Conservation (phyloP, 2,329 filamentous ascomycete genomes). For the Botrytis fragariae region DNA sequence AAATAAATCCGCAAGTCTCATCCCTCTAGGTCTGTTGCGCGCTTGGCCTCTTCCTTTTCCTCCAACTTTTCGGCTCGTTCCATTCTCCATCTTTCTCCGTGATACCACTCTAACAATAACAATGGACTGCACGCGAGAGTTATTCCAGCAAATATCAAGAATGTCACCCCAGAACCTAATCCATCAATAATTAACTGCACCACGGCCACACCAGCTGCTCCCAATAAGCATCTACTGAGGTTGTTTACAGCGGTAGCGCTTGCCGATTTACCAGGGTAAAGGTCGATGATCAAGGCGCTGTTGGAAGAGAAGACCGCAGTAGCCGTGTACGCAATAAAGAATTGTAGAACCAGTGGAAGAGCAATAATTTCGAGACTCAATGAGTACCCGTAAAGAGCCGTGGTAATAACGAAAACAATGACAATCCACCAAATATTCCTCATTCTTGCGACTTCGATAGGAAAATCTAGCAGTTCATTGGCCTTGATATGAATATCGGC, state of each 20-base stretch:
- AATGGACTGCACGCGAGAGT: slow-evolving; percentile 8
- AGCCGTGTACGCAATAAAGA: slow-evolving; percentile 32
- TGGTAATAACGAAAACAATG: slow-evolving; percentile 41
- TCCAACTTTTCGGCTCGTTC: slow-evolving; percentile 10
- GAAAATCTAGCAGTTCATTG: slow-evolving; percentile 42
- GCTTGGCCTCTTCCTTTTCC: slow-evolving; percentile 5
- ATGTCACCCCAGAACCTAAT: slow-evolving; percentile 15
- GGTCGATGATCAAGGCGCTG: slow-evolving; percentile 24
- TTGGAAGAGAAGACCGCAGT: slow-evolving; percentile 31
- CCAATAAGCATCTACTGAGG: slow-evolving; percentile 21
- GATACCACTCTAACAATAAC: slow-evolving; percentile 15
- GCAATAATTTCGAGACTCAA: slow-evolving; percentile 1
- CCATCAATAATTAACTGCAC: slow-evolving; percentile 15
- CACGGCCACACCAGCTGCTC: slow-evolving; percentile 16
- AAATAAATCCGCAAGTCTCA: background rate
- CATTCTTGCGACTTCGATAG: slow-evolving; percentile 42
- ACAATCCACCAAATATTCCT: slow-evolving; percentile 41
- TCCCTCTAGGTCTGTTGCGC: slow-evolving; percentile 2
- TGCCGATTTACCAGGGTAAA: slow-evolving; percentile 21
- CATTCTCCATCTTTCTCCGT: slow-evolving; percentile 16
- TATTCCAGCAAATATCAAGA: slow-evolving; percentile 1
- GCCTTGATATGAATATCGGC: slow-evolving; percentile 29
- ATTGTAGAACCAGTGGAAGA: slow-evolving; percentile 26
- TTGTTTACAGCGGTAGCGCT: slow-evolving; percentile 23
- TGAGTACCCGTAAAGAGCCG: slow-evolving; percentile 34